Base-by-base conservation (phyloP, 116 monocot genomes). In the Papilionanthe hybrid region DNA sequence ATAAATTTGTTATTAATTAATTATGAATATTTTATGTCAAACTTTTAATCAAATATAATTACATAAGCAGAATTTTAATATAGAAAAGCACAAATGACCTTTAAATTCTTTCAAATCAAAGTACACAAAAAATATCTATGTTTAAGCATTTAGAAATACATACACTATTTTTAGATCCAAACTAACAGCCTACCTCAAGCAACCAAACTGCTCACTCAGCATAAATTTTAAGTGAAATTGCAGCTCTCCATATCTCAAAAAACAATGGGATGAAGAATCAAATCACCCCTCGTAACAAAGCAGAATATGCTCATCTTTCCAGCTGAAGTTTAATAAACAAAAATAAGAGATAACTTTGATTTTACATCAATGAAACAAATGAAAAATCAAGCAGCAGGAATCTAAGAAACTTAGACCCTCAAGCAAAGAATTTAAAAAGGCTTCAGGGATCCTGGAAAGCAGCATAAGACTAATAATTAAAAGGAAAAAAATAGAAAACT, bases 361-460 rank as follows among this genome's bases (percentile, higher is more conserved):
- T 53, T 53, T 53, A 53, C 53, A 15, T 17, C 53, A 53, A 65
- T 65, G 28, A 65, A 65, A 25, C 6, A 65, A 65, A 15, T 53
- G 27, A 65, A 25, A 37, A 65, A 65, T 27, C 3, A 65, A 65
- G 65, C 9, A 28, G 27, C 9, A 8, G 65, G 65, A 65, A 65
- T 65, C 65, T 65, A 10, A 65, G 25, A 27, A 65, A 65, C 65
- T 65, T 10, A 53, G 10, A 53, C 7, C 68, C 18, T 69, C 25
- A 82, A 82, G 82, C 1, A 82, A 82, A 77, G 76, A 49, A 82
- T 69, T 57, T 55, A 43, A 37, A n/a, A 53, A 77, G 17, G n/a
- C 22, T 71, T 42, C 69, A 77, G 41, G 65, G 9, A 65, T 65
- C 27, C 53, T 25, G 27, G 10, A 65, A 27, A 9, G 10, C 22